phyloP scores from a whole-genome alignment of 2,329 filamentous ascomycete genomes.

The Penicillium sp. region DNA sequence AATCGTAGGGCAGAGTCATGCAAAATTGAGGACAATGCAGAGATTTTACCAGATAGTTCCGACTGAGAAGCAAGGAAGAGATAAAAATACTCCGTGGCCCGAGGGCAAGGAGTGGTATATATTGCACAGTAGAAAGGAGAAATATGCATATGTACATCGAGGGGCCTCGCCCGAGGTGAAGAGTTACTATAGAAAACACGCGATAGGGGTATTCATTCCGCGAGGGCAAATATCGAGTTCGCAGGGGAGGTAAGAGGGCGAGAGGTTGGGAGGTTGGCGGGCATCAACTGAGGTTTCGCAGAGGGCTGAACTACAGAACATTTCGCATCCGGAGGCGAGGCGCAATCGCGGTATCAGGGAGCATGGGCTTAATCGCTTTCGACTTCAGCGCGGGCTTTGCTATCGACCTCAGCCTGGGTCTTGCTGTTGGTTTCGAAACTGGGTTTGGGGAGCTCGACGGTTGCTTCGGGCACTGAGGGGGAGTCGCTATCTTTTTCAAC shows the following conservation, averaged over 20 bases:
- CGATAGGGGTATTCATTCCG: neutral
- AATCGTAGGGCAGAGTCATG: neutral
- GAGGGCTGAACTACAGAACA: neutral
- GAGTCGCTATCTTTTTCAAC: conserved; percentile 18
- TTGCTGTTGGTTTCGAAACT: conserved; percentile 9
- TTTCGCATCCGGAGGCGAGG: neutral
- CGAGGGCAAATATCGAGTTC: neutral
- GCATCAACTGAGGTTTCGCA: neutral
- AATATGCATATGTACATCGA: conserved; percentile 5
- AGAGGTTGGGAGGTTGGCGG: neutral
- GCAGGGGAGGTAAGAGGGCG: neutral
- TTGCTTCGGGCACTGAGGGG: conserved; percentile 8
- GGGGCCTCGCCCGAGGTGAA: neutral
- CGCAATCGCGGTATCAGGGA: neutral
- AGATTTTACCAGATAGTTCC: conserved; percentile 2
- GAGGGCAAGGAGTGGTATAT: neutral
- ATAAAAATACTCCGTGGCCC: neutral
- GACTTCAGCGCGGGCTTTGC: neutral
- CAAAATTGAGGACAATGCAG: neutral
- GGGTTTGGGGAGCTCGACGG: conserved; percentile 5
- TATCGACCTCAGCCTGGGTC: neutral
- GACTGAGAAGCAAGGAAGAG: neutral
- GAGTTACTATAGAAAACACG: neutral
- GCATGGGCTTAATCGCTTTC: neutral
- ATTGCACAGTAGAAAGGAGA: neutral